Base-by-base conservation (phyloP, 2,329 filamentous ascomycete genomes). In the Aspergillus pseudotamarii region DNA sequence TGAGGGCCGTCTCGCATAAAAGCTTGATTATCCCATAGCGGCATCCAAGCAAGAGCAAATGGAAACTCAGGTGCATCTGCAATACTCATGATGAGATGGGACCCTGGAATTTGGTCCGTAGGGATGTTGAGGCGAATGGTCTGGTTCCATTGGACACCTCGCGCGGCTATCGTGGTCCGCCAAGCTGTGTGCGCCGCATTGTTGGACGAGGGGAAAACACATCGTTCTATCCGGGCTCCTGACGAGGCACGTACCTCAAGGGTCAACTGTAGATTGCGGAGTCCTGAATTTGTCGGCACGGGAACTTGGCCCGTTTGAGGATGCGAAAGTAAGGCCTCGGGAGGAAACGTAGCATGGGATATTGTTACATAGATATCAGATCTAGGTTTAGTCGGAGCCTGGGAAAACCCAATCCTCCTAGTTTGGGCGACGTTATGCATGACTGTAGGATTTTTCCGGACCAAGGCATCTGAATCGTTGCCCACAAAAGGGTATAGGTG, bases 341-440 rank as follows among this genome's bases (percentile, higher is more conserved):
- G 88, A 21, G 90, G 89, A 28, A 99, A 82, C n/a, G 89, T 84
- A 0, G 93, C 91, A 66, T 93, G 89, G 62, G 89, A 88, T 55
- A 99, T 79, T 0, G 93, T 97, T 51, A 99, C 79, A 75, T 99
- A 99, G 57, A 99, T 98, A 76, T 99, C 96, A 12, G 93, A 97
- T 71, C 96, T 86, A 19, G 91, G 85, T 74, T 93, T 94, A 0
- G 91, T 93, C 0, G 95, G 94, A 1, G 94, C 94, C 14, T 94
- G 94, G 4, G 94, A 92, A 75, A 99, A 98, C 2, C 94, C 95
- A 76, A 98, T 94, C 75, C 95, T 95, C 71, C 85, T 90, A 0
- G 94, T 96, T 76, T 91, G 91, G 62, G 85, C 85, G 64, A 98
- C 87, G 58, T 91, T 89, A 57, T 96, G 90, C 16, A 99, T 86